Evolutionary conservation across 2,329 filamentous ascomycete genomes (phyloP).

Genomic region (Aspergillus intermedius): DNA sequence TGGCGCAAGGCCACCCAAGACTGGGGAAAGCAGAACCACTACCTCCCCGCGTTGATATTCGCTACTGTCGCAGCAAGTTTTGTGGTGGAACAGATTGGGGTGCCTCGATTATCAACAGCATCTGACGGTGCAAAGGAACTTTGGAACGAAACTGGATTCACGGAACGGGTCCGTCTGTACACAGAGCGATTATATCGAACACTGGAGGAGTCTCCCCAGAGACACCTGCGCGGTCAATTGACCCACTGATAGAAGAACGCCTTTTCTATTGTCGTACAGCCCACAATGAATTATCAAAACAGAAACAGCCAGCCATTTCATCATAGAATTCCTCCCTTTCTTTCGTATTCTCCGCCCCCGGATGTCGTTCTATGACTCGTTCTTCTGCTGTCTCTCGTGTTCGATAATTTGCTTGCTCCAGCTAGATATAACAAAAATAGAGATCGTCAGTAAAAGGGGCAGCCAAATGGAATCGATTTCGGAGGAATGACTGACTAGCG

Average conservation of each 20-base stretch:
- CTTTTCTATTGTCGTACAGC: conserved; percentile 34
- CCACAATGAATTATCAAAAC: conserved; percentile 28
- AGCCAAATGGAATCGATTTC: conserved; percentile 1
- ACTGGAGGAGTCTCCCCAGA: conserved; percentile 32
- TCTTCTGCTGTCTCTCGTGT: conserved; percentile 51
- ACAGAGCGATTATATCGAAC: conserved; percentile 35
- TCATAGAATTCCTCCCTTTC: conserved; percentile 12
- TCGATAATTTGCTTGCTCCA: conserved; percentile 68
- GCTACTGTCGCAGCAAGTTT: conserved; percentile 82
- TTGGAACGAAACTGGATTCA: conserved; percentile 42
- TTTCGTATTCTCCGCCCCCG: conserved; percentile 1
- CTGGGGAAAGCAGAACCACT: conserved; percentile 42
- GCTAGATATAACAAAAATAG: conserved; percentile 33
- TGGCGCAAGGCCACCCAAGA: conserved; percentile 40
- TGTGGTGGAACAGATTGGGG: conserved; percentile 88
- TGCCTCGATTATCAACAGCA: conserved; percentile 48
- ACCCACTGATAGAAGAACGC: conserved; percentile 28
- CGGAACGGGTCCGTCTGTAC: conserved; percentile 40
- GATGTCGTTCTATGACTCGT: conserved; percentile 26
- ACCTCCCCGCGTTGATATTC: conserved; percentile 66
- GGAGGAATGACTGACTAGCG: conserved; percentile 60
- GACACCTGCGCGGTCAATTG: conserved; percentile 31
- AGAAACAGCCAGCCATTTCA: conserved; percentile 19
- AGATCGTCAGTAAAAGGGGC: conserved; percentile 9
- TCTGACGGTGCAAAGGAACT: conserved; percentile 28